Base-by-base conservation (phyloP, 2,329 filamentous ascomycete species). In the Paracorniculantispora psalliotae region DNA sequence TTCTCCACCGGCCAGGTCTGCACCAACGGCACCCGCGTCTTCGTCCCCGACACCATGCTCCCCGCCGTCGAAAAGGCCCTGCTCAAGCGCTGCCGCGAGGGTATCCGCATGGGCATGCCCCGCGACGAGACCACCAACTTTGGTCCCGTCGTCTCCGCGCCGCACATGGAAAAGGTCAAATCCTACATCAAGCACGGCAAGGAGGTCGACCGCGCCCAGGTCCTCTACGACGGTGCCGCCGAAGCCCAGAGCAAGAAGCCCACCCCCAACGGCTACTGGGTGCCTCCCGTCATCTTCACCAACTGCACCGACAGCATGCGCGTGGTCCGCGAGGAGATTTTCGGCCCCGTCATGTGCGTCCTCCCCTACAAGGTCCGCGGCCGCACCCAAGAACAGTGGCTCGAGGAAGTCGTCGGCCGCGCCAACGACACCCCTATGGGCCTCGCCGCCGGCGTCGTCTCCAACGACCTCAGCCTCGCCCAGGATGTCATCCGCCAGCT, bases 1-100 rank as follows among this genome's bases (percentile, higher is more conserved):
- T 96, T 90, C 79, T 92, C 88, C 64, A 90, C 89, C 0, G 92
- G 92, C 30, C 92, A 96, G 73, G 91, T 96, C 53, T 96, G 92
- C 81, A 96, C 92, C 53, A 96, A 96, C 71, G 92, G 92, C 52
- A 96, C 92, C 1, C 82, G 92, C 12, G 91, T 96, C 35, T 96
- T 96, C 70, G 81, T 96, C 2, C 91, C 89, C 0, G 75, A 79
- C 35, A 70, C 74, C 39, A 80, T 91, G 71, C 86, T 92, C 69
- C 59, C 75, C 15, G 78, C 77, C 0, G 92, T 96, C 64, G 90
- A 96, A 71, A 77, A 80, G 66, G 75, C 77, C 0, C 75, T 96
- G 1, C 68, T 92, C 1, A 59, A 67, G 60, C 70, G 72, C 21
- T 74, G 72, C 57, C 71, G 71, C 25, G 81, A 87, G 62, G 91